Evolutionary conservation across 352 stramenopile species (phyloP).

Genomic region (Blastocystis sp.): DNA sequence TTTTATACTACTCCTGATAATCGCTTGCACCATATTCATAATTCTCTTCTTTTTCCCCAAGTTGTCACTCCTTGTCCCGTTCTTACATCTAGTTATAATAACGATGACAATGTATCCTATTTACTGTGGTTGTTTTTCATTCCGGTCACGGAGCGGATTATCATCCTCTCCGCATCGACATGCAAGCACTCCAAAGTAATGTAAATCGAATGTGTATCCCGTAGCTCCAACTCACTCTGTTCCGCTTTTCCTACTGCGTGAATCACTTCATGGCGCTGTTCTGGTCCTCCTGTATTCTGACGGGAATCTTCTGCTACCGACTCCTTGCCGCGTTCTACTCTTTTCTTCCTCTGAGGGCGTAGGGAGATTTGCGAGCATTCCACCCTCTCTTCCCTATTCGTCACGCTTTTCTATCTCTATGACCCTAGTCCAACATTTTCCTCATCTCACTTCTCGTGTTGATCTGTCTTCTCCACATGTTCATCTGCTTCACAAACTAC

Average conservation of each 20-base stretch:
- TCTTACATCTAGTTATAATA: not conserved
- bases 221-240: constrained; percentile 42
- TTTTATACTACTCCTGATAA: not conserved
- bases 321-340: not conserved
- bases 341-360: not conserved
- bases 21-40: constrained; percentile 4
- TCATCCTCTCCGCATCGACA: constrained; percentile 30
- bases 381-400: not conserved
- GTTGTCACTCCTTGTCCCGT: not conserved
- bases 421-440: not conserved
- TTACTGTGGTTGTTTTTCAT: not conserved
- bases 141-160: constrained; percentile 9
- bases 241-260: constrained; percentile 19
- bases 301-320: not conserved
- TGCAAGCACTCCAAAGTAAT: constrained; percentile 23
- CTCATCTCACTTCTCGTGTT: not conserved
- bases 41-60: not conserved
- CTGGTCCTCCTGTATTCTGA: not conserved
- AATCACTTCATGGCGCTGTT: constrained; percentile 11
- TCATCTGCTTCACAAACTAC: not conserved
- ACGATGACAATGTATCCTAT: not conserved
- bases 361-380: not conserved
- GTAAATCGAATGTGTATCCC: not conserved
- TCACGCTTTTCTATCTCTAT: not conserved
- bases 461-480: not conserved